phyloP scores from a whole-genome alignment of 2,329 filamentous ascomycete species.

The Xylariales sp. region DNA sequence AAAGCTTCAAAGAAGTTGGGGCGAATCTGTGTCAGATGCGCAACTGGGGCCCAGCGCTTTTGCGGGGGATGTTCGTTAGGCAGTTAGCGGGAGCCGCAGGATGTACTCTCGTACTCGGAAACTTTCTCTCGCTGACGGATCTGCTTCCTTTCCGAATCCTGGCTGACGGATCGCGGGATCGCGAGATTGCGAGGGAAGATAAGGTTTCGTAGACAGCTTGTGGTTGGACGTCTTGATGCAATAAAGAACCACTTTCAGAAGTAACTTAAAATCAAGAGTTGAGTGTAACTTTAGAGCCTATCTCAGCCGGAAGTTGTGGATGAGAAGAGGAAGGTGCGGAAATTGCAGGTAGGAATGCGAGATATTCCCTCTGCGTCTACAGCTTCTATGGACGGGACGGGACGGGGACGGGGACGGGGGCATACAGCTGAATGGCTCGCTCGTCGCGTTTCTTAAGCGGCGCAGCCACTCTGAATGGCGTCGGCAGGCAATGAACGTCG shows the following conservation, averaged over 20 bases:
- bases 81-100: slow-evolving; percentile 5
- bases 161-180: no score
- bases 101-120: slow-evolving; percentile 7
- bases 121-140: background rate
- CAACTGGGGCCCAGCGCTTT: slow-evolving; percentile 1
- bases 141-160: no score
- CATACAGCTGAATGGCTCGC: no score
- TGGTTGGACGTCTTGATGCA: no score
- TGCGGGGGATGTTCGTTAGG: slow-evolving; percentile 7
- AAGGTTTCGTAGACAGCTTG: no score
- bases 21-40: slow-evolving; percentile 6
- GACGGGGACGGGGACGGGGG: no score
- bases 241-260: background rate
- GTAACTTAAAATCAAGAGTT: background rate
- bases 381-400: no score
- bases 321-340: slow-evolving; percentile 9
- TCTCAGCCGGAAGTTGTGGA: background rate
- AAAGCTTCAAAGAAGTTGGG: no score
- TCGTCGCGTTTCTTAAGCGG: no score
- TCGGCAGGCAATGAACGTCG: no score
- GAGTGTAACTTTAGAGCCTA: background rate
- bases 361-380: background rate
- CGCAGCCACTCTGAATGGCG: no score
- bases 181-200: no score
- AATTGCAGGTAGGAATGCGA: slow-evolving; percentile 2